These are phyloP conservation scores for Phylloporus scabripes DNA, from an alignment of 768 basidiomycete genomes.

Conservation along the genomic window DNA sequence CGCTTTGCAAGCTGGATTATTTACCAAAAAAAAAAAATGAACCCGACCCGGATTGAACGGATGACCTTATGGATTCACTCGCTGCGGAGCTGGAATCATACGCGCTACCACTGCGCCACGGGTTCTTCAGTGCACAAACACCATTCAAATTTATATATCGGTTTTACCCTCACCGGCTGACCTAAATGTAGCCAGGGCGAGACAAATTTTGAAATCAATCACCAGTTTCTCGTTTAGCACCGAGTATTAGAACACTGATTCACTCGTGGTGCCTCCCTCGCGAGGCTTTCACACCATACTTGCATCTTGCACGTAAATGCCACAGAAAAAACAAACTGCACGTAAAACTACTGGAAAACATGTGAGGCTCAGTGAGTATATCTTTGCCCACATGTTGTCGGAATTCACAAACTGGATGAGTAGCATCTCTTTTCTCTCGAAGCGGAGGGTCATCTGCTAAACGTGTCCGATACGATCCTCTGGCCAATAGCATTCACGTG, in stretches of 20 bases:
- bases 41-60: constrained; percentile 44
- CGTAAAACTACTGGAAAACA: constrained; percentile 18
- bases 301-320: neutral
- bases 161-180: neutral
- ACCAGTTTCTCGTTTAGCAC: no score
- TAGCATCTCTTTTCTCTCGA: neutral
- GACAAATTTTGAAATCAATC: no score
- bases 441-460: neutral
- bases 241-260: no score
- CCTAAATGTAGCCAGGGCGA: no score
- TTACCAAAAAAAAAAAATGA: constrained; percentile 24
- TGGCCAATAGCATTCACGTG: neutral
- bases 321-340: constrained; percentile 13
- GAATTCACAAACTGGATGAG: neutral
- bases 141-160: neutral
- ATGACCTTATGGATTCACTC: constrained; percentile 38
- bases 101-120: constrained; percentile 38
- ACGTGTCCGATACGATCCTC: neutral
- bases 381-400: neutral
- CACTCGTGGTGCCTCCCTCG: no score
- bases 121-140: constrained; percentile 14
- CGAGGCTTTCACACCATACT: neutral
- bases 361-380: constrained; percentile 2
- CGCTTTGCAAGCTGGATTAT: neutral
- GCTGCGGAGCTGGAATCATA: constrained; percentile 32